Percentiles rank a stretch among this genome's conserved stretches.
Conservation (phyloP, 2,329 filamentous ascomycete genomes). For the Colletotrichum phormii region DNA sequence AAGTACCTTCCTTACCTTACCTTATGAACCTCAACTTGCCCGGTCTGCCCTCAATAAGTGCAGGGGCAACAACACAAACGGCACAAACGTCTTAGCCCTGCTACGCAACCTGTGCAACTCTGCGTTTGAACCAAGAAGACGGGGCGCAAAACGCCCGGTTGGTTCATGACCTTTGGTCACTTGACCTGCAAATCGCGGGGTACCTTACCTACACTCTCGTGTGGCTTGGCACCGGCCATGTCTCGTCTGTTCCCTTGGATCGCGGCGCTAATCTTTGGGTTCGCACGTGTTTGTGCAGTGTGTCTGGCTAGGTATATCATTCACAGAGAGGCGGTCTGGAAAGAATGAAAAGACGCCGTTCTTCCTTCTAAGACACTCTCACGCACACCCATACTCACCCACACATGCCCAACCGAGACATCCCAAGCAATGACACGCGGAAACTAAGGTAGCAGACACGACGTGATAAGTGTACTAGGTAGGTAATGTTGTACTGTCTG, state of each 20-base stretch:
- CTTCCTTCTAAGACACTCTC: background rate
- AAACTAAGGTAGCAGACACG: background rate
- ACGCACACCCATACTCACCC: no score
- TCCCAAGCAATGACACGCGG: background rate
- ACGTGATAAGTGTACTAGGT: background rate
- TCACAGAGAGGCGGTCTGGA: background rate
- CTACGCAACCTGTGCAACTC: background rate
- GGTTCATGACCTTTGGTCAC: slow-evolving; percentile 15
- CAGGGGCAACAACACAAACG: background rate
- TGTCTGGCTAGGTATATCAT: background rate
- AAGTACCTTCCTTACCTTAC: background rate
- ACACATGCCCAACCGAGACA: background rate
- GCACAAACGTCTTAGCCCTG: background rate
- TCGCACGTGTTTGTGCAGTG: background rate
- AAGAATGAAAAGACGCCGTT: background rate
- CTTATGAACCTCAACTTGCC: no score
- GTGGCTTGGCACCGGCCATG: slow-evolving; percentile 16
- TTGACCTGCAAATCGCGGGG: slow-evolving; percentile 26
- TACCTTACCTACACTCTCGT: background rate
- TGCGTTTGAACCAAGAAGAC: background rate
- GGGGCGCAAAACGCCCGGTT: background rate
- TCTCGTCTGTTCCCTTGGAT: background rate
- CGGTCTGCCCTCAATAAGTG: background rate
- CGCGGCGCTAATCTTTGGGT: background rate
- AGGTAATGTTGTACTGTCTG: background rate